phyloP scores from a whole-genome alignment of 306 rosid genomes.

The Citrullus colocynthis region DNA sequence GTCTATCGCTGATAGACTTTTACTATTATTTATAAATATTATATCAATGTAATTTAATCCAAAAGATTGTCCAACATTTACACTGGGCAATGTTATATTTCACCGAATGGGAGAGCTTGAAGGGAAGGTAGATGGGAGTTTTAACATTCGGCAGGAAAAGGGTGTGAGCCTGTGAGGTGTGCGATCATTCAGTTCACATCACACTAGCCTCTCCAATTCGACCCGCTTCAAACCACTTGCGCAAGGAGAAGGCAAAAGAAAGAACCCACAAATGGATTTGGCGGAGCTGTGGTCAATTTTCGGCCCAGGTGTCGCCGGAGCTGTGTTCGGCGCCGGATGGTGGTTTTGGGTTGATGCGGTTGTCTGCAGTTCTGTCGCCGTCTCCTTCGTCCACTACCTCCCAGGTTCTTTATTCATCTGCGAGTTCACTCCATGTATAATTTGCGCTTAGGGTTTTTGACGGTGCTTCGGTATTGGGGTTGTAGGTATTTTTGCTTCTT shows the following conservation, averaged over 20 bases:
- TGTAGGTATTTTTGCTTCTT: conserved; percentile 79
- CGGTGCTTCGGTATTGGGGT: conserved; percentile 1
- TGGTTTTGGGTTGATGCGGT: conserved; percentile 99
- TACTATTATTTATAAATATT: too few species aligned
- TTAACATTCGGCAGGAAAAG: not conserved
- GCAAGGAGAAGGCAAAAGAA: not conserved
- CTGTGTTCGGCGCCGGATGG: conserved; percentile 90
- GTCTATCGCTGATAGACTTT: too few species aligned
- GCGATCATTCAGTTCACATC: not conserved
- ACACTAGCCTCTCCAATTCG: not conserved
- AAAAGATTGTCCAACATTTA: too few species aligned
- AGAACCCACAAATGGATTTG: conserved; percentile 43
- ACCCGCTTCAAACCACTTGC: not conserved
- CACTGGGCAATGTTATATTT: too few species aligned
- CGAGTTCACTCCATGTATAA: not conserved
- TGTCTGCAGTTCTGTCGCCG: conserved; percentile 70
- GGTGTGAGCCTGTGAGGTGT: not conserved
- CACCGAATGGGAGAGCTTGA: not conserved
- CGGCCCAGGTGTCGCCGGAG: conserved; percentile 92
- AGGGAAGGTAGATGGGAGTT: not conserved
- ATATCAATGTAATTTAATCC: too few species aligned
- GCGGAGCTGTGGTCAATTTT: conserved; percentile 85
- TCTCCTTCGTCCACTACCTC: conserved; percentile 82
- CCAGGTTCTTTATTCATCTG: conserved; percentile 35
- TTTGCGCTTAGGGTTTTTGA: conserved; percentile 27